phyloP scores from a whole-genome alignment of 2,329 filamentous ascomycete genomes.

The Aspergillus glaucus region DNA sequence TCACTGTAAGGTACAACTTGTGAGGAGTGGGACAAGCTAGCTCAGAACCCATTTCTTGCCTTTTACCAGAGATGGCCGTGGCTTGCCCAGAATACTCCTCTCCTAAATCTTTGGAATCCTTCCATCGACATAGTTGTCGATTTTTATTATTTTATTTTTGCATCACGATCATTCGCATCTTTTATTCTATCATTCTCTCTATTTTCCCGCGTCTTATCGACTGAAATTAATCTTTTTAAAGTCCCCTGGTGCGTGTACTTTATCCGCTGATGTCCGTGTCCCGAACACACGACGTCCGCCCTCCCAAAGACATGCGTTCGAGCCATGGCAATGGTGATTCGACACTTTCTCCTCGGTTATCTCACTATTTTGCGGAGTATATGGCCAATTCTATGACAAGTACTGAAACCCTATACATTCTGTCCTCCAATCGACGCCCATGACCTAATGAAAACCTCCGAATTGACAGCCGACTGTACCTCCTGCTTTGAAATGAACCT shows the following conservation, averaged over 20 bases:
- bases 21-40: constrained; percentile 64
- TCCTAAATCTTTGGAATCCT: constrained; percentile 53
- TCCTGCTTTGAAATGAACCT: background rate
- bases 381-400: background rate
- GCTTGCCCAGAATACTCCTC: constrained; percentile 55
- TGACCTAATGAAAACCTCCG: background rate
- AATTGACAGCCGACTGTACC: background rate
- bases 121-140: constrained; percentile 41
- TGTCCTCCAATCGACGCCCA: background rate
- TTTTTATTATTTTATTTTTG: constrained; percentile 27
- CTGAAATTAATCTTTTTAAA: background rate
- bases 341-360: too few species aligned
- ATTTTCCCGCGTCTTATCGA: background rate
- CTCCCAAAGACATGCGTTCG: background rate
- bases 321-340: too few species aligned
- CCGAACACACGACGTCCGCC: background rate
- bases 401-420: too few species aligned
- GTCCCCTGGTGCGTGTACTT: constrained; percentile 5
- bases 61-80: constrained; percentile 77
- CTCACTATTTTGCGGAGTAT: too few species aligned
- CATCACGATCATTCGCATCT: background rate
- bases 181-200: background rate
- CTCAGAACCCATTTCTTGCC: constrained; percentile 68
- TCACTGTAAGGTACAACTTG: background rate
- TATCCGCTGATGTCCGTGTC: constrained; percentile 1